Base-by-base conservation (phyloP, 192 early-diverging fungal species). In the Pilobolus umbonatus region DNA sequence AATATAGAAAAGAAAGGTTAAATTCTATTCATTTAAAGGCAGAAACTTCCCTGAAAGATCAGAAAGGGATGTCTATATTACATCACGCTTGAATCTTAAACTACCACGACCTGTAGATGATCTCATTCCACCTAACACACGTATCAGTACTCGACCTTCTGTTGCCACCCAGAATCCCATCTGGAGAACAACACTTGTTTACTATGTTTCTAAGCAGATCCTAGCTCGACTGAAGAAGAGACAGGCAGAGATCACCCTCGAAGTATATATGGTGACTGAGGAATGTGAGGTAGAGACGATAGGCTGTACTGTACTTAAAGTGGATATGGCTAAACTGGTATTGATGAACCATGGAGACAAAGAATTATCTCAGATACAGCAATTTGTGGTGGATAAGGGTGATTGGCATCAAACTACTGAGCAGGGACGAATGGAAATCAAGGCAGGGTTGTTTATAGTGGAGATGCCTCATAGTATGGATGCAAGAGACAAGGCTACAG, bases 381-480 rank as follows among this genome's bases (percentile, higher is more conserved):
- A 50, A 4, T 67, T 55, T 61, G 65, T 67, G 0, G 58, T 61
- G 11, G 65, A 67, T 25, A 67, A 67, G n/a, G 65, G 65, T 1
- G 50, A 60, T 34, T 67, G 65, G 65, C 17, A 52, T 2, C 19
- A 19, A 3, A 31, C 32, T 11, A 21, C 25, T 31, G 42, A 45
- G 1, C 43, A 57, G 11, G 32, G 31, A 12, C 30, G 55, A 19
- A 26, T 42, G 19, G 26, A 57, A 22, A 44, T 62, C 26, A 62
- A 62, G 50, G 61, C 36, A 14, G 65, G 58, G 9, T 46, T 67
- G 40, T 67, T 67, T 49, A 54, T 67, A 25, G 51, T 54, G 21
- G 51, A 46, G 25, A 67, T 67, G 58, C 57, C 65, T 36, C 42
- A 42, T 15, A 32, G 45, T n/a, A 45, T 30, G 6, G 55, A 42